These are phyloP conservation scores for Quercus lobata DNA, from an alignment of 331 rosid species.

Conservation along the genomic window DNA sequence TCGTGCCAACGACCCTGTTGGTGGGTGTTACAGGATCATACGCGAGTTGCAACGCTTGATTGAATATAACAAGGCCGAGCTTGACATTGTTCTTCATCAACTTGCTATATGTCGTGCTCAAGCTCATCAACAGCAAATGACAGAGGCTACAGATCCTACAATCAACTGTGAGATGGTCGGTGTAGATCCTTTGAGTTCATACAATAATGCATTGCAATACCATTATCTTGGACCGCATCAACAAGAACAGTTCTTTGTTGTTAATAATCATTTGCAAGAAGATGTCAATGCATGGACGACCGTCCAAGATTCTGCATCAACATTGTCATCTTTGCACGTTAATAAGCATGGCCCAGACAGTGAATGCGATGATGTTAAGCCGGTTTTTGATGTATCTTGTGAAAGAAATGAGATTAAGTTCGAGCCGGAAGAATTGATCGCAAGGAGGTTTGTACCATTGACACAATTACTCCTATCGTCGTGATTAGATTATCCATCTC, in stretches of 20 bases:
- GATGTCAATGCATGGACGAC: conserved; percentile 54
- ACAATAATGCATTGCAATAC: conserved; percentile 15
- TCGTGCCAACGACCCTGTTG: conserved; percentile 73
- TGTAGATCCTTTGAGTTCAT: conserved; percentile 28
- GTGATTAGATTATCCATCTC: no score
- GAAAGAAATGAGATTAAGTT: conserved; percentile 39
- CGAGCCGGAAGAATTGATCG: conserved; percentile 28
- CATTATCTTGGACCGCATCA: conserved; percentile 24
- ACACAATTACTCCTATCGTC: neutral
- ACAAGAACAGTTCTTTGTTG: conserved; percentile 15
- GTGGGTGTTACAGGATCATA: conserved; percentile 67
- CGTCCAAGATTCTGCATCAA: conserved; percentile 41
- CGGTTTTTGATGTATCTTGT: conserved; percentile 26
- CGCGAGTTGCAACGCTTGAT: conserved; percentile 49
- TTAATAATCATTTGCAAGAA: conserved; percentile 28
- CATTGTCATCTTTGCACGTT: conserved; percentile 34
- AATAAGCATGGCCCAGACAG: conserved; percentile 16
- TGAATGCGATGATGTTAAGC: conserved; percentile 34
- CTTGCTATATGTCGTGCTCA: conserved; percentile 51
- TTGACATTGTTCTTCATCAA: conserved; percentile 60
- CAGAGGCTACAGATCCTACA: neutral
- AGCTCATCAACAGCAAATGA: conserved; percentile 17
- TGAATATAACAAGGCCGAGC: conserved; percentile 41
- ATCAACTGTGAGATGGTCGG: conserved; percentile 3
- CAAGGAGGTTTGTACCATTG: conserved; percentile 38